Evolutionary conservation across 306 rosid genomes (phyloP), one percentile per base, ranked within the genome.

Genomic region (Prunus persica): DNA sequence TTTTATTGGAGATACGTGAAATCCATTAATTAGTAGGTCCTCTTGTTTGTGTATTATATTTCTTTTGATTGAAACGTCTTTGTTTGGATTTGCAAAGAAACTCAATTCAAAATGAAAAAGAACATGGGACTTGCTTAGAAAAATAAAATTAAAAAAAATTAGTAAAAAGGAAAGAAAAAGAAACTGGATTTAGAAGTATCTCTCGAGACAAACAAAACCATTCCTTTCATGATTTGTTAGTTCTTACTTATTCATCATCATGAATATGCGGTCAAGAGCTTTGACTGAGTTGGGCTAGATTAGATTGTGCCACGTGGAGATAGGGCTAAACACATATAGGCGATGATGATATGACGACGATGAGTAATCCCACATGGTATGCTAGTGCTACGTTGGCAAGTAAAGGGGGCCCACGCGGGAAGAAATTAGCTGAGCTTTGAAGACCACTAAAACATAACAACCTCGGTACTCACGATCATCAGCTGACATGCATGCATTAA

Each of bases 381-480:
- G 84, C 45, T 75, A 2, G 51, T 47, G 64, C 71, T 83, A 80
- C 66, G 76, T 32, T 6, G 63, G 78, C 28, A 5, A 49, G 18
- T 16, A 12, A 18, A 14, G 4, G 51, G 74, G 79, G 16, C 50
- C 85, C 79, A 60, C 60, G 55, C 28, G 19, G 24, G 25, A 41
- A 30, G 12, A 22, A 5, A 7, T 10, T 22, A 43, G 18, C 22
- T 13, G 4, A 13, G 43, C 43, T 34, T 6, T 34, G 43, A 34
- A 8, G 22, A 12, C 34, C 65, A 15, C 52, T 25, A 41, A 25
- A 57, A 15, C 13, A 0, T 58, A 75, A 61, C 76, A 24, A 69
- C 87, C 82, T 82, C 77, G 78, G 82, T 65, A 71, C 77, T 80
- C 65, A 18, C 88, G 82, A 67, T 47, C 69, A 51, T 45, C 50